Conservation (phyloP, 805 yeast species). For the Candida sphagnicola region DNA sequence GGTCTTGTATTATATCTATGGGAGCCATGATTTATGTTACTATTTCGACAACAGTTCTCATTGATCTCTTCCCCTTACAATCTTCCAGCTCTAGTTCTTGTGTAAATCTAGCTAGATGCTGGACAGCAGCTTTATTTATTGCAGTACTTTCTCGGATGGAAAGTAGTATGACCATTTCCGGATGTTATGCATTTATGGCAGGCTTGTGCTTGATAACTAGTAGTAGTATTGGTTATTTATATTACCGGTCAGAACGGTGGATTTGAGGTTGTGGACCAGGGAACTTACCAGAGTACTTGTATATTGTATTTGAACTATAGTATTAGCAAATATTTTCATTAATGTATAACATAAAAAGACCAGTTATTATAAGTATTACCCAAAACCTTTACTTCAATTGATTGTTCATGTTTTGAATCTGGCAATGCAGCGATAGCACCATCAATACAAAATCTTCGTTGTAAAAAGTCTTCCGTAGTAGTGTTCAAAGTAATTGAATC, state of each 20-base stretch:
- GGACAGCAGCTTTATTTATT: constrained; percentile 62
- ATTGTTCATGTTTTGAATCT: constrained; percentile 11
- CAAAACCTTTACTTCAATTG: constrained; percentile 8
- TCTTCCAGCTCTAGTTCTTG: constrained; percentile 74
- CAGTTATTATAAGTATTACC: constrained; percentile 21
- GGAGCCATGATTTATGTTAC: constrained; percentile 53
- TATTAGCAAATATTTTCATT: constrained; percentile 4
- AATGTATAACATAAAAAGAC: constrained; percentile 8
- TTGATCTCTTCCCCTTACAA: constrained; percentile 67
- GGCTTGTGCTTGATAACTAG: constrained; percentile 27
- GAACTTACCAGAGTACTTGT: no score
- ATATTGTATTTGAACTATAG: not conserved
- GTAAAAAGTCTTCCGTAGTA: not conserved
- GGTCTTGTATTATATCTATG: constrained; percentile 50
- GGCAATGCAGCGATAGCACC: constrained; percentile 48
- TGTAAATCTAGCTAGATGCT: constrained; percentile 69
- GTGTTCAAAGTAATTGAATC: not conserved
- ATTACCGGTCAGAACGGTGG: constrained; percentile 1
- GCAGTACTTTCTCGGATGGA: constrained; percentile 66
- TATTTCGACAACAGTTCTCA: constrained; percentile 61
- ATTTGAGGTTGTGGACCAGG: not conserved
- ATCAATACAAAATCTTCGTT: constrained; percentile 63
- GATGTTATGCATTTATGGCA: constrained; percentile 74
- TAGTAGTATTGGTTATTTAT: constrained; percentile 2
- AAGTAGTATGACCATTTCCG: constrained; percentile 57